These are phyloP conservation scores for Alternaria sp. DNA, from an alignment of 2,329 filamentous ascomycete genomes.

Conservation along the genomic window DNA sequence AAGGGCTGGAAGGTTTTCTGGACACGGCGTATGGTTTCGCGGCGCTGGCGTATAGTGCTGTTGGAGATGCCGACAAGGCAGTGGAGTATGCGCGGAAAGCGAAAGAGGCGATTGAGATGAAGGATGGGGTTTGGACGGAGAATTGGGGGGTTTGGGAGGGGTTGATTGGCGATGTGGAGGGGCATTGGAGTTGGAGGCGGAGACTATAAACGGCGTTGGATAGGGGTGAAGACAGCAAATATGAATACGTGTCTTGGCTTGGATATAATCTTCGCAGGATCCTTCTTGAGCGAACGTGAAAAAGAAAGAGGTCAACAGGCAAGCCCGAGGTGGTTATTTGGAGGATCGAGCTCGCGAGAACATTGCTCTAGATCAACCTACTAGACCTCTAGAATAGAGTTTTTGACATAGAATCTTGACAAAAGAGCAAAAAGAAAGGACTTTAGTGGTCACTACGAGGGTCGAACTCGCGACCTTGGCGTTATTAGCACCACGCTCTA, in stretches of 20 bases:
- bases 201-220: neutral
- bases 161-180: slow-evolving; percentile 9
- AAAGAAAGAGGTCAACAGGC: neutral
- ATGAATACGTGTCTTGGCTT: too few relatives aligned
- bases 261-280: too few relatives aligned
- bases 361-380: neutral
- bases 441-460: neutral
- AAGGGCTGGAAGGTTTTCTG: slow-evolving; percentile 50
- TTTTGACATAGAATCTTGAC: neutral
- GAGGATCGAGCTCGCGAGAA: too few relatives aligned
- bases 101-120: slow-evolving; percentile 43
- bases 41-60: slow-evolving; percentile 49
- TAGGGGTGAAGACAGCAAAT: too few relatives aligned
- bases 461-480: neutral
- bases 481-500: neutral
- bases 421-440: neutral
- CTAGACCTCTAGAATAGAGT: neutral
- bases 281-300: neutral
- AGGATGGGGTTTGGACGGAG: slow-evolving; percentile 45
- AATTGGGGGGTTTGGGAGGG: slow-evolving; percentile 45
- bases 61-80: slow-evolving; percentile 33
- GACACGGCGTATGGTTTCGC: slow-evolving; percentile 50
- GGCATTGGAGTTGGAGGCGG: slow-evolving; percentile 15
- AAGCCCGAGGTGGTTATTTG: too few relatives aligned
- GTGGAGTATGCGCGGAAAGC: slow-evolving; percentile 45